Evolutionary conservation across 768 basidiomycete species (phyloP).

Genomic region (Aureoboletus auriporus): DNA sequence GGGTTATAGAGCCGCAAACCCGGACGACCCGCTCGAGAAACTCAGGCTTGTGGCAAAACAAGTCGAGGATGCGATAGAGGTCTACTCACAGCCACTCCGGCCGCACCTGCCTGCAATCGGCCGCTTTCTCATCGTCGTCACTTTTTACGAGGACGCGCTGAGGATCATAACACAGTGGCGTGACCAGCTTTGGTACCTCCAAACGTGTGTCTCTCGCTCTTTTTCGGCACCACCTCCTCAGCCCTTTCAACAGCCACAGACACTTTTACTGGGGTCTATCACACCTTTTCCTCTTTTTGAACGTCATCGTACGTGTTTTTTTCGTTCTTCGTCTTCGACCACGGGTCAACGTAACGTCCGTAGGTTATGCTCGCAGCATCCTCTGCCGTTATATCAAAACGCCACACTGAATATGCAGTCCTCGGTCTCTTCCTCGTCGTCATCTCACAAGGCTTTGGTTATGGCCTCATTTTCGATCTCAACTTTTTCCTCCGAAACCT

Average conservation of each 20-base stretch:
- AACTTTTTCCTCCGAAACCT: constrained; percentile 99
- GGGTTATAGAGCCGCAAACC: constrained; percentile 77
- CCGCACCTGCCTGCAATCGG: constrained; percentile 94
- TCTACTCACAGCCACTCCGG: constrained; percentile 87
- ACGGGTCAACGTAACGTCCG: background rate
- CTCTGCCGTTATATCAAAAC: constrained; percentile 79
- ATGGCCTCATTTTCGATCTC: constrained; percentile 98
- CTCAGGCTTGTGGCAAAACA: constrained; percentile 64
- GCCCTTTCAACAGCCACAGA: constrained; percentile 62
- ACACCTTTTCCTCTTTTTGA: constrained; percentile 87
- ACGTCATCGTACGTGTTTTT: constrained; percentile 72
- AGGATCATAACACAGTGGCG: constrained; percentile 92
- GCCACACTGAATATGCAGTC: constrained; percentile 85
- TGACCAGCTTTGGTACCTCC: constrained; percentile 98
- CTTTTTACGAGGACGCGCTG: constrained; percentile 95
- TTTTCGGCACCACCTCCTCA: constrained; percentile 5
- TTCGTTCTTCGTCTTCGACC: background rate
- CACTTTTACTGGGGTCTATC: constrained; percentile 95
- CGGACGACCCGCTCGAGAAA: constrained; percentile 79
- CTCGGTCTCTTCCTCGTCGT: constrained; percentile 89
- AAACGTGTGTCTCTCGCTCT: constrained; percentile 59
- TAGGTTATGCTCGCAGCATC: constrained; percentile 91
- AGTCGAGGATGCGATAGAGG: constrained; percentile 90
- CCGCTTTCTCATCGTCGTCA: constrained; percentile 95
- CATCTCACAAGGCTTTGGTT: constrained; percentile 94